phyloP scores from a whole-genome alignment of 2,329 filamentous ascomycete species.

The Diplodia corticola region DNA sequence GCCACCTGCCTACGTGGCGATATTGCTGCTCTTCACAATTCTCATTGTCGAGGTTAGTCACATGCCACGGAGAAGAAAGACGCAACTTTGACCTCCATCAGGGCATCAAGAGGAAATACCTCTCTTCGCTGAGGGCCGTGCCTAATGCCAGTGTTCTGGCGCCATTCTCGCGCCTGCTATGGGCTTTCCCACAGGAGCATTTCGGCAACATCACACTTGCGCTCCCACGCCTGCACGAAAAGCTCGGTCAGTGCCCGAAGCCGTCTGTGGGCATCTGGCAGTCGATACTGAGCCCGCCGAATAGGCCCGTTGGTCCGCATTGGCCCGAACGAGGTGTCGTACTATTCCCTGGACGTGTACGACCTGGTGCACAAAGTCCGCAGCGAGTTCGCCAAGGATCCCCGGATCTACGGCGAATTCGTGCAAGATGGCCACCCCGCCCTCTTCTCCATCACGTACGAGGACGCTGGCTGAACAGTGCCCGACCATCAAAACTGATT shows the following conservation, averaged over 20 bases:
- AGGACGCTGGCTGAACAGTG: not conserved
- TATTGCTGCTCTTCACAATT: not conserved
- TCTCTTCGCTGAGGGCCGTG: not conserved
- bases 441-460: slow-evolving; percentile 5
- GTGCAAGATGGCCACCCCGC: slow-evolving; percentile 5
- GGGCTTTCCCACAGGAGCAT: not conserved
- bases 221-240: slow-evolving; percentile 5
- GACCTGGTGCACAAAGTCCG: slow-evolving; percentile 8
- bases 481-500: not conserved
- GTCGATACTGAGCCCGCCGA: not conserved
- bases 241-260: not conserved
- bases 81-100: not conserved
- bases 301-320: slow-evolving; percentile 50
- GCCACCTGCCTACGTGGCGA: not conserved
- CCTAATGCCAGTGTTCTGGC: not conserved
- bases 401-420: slow-evolving; percentile 3
- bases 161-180: not conserved
- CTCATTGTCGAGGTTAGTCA: not conserved
- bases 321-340: slow-evolving; percentile 50
- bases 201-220: not conserved
- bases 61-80: too few species aligned
- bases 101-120: not conserved
- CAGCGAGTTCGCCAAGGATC: slow-evolving; percentile 1
- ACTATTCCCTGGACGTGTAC: slow-evolving; percentile 39
- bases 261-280: too few species aligned